These are phyloP conservation scores for Scenedesmus sp. DNA, from an alignment of 163 green algal species.

Conservation along the genomic window DNA sequence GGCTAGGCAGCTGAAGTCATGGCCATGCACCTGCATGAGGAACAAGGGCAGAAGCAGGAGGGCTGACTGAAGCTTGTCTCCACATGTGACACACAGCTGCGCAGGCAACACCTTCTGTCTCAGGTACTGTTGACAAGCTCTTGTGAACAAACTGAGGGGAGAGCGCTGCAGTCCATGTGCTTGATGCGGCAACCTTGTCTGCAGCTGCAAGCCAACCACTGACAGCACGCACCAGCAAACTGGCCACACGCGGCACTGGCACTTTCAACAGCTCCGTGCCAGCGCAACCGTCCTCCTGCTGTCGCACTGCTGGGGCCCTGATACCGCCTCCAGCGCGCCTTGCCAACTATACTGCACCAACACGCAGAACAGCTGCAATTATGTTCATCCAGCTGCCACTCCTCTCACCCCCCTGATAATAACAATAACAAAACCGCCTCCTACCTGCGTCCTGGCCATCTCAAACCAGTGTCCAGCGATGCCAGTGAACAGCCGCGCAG, in stretches of 20 bases:
- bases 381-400: background rate
- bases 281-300: too few species aligned
- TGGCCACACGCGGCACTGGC: background rate
- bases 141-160: too few species aligned
- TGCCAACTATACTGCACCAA: background rate
- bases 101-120: background rate
- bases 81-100: background rate
- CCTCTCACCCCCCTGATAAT: background rate
- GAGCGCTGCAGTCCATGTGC: too few species aligned
- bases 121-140: too few species aligned
- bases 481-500: slow-evolving; percentile 78
- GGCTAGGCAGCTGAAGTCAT: slow-evolving; percentile 92
- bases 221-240: background rate
- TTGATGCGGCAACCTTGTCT: background rate
- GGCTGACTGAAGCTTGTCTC: background rate
- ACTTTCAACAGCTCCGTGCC: too few species aligned
- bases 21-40: slow-evolving; percentile 88
- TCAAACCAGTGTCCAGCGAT: slow-evolving; percentile 84
- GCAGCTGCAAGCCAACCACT: background rate
- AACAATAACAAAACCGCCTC: slow-evolving; percentile 50
- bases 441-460: slow-evolving; percentile 88
- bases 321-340: too few species aligned
- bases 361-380: background rate
- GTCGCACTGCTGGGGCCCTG: too few species aligned
- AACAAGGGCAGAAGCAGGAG: background rate